These are phyloP conservation scores for Magnusiomyces magnusii DNA, from an alignment of 1,139 yeast genomes.

Conservation along the genomic window DNA sequence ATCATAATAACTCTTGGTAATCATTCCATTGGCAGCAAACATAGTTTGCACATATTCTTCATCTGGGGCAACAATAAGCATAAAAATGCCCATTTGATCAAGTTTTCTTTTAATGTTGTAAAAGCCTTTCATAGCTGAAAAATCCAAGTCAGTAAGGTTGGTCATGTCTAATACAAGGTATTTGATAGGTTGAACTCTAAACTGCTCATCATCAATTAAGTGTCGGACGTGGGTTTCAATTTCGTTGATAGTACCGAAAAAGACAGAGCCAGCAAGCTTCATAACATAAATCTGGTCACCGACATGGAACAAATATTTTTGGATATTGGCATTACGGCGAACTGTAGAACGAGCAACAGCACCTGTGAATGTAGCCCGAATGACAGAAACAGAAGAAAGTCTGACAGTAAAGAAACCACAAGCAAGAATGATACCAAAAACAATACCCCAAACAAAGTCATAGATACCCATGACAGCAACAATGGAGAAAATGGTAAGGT, in stretches of 20 bases:
- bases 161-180: conserved; percentile 80
- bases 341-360: conserved; percentile 88
- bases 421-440: conserved; percentile 85
- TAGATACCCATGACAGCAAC: conserved; percentile 92
- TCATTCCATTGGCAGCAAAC: conserved; percentile 62
- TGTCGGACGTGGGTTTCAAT: conserved; percentile 69
- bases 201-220: conserved; percentile 48
- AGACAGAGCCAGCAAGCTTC: conserved; percentile 79
- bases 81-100: conserved; percentile 58
- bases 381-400: conserved; percentile 78
- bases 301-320: conserved; percentile 72
- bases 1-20: conserved; percentile 41
- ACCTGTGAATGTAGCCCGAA: conserved; percentile 79
- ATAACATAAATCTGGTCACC: conserved; percentile 88
- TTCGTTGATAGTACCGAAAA: conserved; percentile 92
- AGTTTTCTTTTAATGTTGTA: conserved; percentile 76
- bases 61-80: conserved; percentile 74
- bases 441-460: conserved; percentile 89
- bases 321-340: conserved; percentile 83
- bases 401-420: conserved; percentile 88
- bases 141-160: conserved; percentile 77
- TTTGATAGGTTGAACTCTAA: conserved; percentile 52
- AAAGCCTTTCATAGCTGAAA: conserved; percentile 95
- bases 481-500: conserved; percentile 71
- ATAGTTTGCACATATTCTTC: conserved; percentile 50